Percentiles rank a stretch among this genome's conserved stretches.
These are phyloP conservation scores for Tagetes patula DNA, from an alignment of 129 eudicot genomes.

Conservation along the genomic window DNA sequence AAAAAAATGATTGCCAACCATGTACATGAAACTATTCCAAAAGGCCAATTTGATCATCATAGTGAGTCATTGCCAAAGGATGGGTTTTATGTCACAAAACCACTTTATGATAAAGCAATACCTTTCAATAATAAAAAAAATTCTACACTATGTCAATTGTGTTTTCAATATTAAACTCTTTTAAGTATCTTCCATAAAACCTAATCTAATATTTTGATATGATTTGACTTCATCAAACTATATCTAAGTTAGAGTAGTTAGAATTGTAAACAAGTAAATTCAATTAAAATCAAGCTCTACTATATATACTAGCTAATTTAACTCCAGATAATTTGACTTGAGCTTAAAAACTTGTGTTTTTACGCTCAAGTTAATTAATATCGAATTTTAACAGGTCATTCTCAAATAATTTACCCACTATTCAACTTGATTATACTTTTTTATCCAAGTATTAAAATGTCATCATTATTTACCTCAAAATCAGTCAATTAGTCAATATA, in stretches of 20 bases:
- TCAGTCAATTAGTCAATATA: background rate
- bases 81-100: slow-evolving; percentile 42
- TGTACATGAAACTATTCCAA: slow-evolving; percentile 41
- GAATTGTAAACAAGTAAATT: background rate
- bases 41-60: slow-evolving; percentile 37
- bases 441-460: background rate
- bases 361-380: too few species aligned
- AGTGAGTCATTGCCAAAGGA: slow-evolving; percentile 38
- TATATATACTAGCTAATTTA: background rate
- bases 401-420: background rate
- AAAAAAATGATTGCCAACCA: slow-evolving; percentile 32
- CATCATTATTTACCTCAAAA: background rate
- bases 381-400: too few species aligned
- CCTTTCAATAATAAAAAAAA: slow-evolving; percentile 28
- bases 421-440: background rate
- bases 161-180: background rate
- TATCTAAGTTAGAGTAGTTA: too few species aligned
- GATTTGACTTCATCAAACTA: background rate
- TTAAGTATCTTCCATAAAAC: background rate
- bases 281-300: too few species aligned
- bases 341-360: background rate
- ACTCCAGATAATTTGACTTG: background rate
- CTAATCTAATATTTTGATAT: slow-evolving; percentile 5
- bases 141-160: slow-evolving; percentile 16
- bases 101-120: slow-evolving; percentile 36